Base-by-base conservation (phyloP, 805 yeast genomes). In the Pichia sporocuriosa region DNA sequence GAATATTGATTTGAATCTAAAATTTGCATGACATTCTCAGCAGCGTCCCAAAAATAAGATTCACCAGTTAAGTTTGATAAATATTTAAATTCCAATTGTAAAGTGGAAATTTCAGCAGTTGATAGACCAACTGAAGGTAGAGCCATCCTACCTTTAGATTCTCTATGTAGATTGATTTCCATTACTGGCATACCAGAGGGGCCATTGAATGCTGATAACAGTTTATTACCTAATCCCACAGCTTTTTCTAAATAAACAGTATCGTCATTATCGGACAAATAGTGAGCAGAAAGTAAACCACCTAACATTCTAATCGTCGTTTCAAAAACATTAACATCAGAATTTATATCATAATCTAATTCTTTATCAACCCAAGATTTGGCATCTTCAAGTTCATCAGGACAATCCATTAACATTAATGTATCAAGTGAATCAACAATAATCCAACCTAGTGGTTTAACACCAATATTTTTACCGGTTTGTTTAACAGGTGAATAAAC, bases 231-330 rank as follows among this genome's bases (percentile, higher is more conserved):
- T 50, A 88, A 70, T 53, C 80, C 84, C 8, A 71, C 75, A 2
- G 96, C 96, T 55, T 80, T 81, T 47, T 84, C 85, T 40, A 87
- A 66, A 54, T 79, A 86, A 41, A 84, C 44, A 4, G 42, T 30
- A 3, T 43, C 45, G 21, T 38, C 84, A 51, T 84, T 89, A 12
- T 70, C 65, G 2, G 89, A 72, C 23, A 86, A 62, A 49, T 84
- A 80, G 55, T 75, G 77, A 0, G 95, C 95, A 3, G 95, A 81
- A 37, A 89, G 64, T n/a, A 89, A 67, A 0, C 97, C 97, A 33
- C 97, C 97, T 21, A 89, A 66, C 94, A 89, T 86, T 57, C 96
- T 72, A 49, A 86, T 88, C 6, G 97, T 86, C n/a, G 96, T 87
- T 58, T 88, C 97, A 62, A 89, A 89, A 6, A 87, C 80, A 56